Evolutionary conservation across 106 monocot species (phyloP).

Genomic region (Dendrobium nobile): DNA sequence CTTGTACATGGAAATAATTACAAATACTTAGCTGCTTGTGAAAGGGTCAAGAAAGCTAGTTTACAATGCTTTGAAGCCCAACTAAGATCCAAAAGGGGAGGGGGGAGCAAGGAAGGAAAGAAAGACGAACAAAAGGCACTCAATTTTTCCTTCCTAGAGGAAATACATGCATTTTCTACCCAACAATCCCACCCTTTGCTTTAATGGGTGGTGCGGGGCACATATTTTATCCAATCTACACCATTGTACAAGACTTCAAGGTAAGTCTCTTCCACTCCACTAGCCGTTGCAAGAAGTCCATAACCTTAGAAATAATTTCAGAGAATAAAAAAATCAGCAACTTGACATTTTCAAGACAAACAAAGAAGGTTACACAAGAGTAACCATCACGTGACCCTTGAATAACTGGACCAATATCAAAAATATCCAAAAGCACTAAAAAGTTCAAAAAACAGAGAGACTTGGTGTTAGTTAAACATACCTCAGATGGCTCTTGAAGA

Average conservation of each 20-base stretch:
- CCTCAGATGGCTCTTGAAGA: conserved; percentile 71
- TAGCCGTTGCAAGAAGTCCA: conserved; percentile 39
- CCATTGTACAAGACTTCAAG: conserved; percentile 12
- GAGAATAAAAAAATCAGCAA: conserved; percentile 7
- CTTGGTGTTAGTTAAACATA: conserved; percentile 8
- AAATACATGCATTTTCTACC: background rate
- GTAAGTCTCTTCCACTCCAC: conserved; percentile 35
- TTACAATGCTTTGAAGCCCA: conserved; percentile 18
- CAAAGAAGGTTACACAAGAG: conserved; percentile 3
- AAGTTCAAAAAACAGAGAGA: background rate
- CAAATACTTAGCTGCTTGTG: conserved; percentile 2
- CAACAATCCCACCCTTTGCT: background rate
- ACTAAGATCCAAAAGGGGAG: conserved; percentile 9
- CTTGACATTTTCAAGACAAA: conserved; percentile 4
- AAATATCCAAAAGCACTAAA: conserved; percentile 9
- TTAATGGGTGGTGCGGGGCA: background rate
- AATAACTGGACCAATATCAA: conserved; percentile 2
- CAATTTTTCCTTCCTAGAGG: background rate
- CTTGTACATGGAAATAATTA: conserved; percentile 7
- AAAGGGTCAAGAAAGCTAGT: conserved; percentile 6
- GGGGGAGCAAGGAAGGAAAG: background rate
- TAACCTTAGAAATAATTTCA: conserved; percentile 17
- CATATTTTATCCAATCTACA: background rate
- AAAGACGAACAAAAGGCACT: background rate
- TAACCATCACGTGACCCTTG: conserved; percentile 9